These are phyloP conservation scores for Colletotrichum navitas DNA, from an alignment of 2,329 filamentous ascomycete species.

Conservation along the genomic window DNA sequence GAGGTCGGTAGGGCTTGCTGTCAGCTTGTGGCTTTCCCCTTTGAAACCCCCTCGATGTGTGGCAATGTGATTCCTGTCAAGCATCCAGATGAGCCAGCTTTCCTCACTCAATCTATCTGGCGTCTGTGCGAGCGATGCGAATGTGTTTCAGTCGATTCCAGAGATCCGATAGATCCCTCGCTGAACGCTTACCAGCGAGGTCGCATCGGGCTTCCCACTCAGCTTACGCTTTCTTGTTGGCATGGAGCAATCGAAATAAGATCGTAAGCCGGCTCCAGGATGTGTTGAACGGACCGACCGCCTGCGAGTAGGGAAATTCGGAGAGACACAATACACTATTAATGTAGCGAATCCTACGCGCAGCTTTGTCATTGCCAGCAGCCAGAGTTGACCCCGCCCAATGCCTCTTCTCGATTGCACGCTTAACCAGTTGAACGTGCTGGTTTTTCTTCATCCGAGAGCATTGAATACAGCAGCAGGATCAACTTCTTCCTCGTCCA, in stretches of 20 bases:
- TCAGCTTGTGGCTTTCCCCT: not conserved
- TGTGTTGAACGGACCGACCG: not conserved
- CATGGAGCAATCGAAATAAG: not conserved
- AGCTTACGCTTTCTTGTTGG: not conserved
- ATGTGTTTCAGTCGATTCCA: conserved; percentile 20
- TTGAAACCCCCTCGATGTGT: not conserved
- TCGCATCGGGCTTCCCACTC: not conserved
- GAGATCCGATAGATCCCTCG: conserved; percentile 20
- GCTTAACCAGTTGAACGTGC: not conserved
- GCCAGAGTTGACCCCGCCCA: not conserved
- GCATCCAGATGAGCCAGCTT: not conserved
- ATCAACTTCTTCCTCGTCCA: not conserved
- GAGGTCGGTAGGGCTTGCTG: not conserved
- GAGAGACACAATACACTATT: too few species aligned
- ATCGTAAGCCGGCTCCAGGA: too few species aligned
- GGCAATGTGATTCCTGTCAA: not conserved
- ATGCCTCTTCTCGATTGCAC: not conserved
- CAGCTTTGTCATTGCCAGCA: not conserved
- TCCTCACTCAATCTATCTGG: conserved; percentile 30
- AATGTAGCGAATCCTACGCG: not conserved
- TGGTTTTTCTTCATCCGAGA: not conserved
- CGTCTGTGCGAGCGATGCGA: conserved; percentile 13
- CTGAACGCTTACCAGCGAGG: not conserved
- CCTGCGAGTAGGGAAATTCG: not conserved
- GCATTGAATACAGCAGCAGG: not conserved